phyloP scores from a whole-genome alignment of 441 rosid species.

The Cnidoscolus chayamansa region DNA sequence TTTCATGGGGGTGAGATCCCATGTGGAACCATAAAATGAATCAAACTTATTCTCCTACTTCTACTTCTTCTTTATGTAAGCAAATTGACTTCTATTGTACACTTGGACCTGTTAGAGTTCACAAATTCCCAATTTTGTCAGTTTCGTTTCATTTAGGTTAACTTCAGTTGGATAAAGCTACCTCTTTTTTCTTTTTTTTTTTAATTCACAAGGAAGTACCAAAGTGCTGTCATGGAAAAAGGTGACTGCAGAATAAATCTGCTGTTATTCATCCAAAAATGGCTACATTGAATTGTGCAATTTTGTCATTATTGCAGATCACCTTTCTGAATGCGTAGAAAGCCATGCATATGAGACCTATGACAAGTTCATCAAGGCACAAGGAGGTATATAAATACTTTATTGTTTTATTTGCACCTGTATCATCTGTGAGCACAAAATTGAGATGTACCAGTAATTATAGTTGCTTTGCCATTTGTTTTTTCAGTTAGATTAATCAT shows the following conservation, averaged over 20 bases:
- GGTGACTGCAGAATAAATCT: slow-evolving; percentile 1
- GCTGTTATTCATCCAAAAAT: neutral
- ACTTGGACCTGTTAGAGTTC: neutral
- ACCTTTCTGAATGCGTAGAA: slow-evolving; percentile 94
- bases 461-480: neutral
- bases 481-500: neutral
- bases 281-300: slow-evolving; percentile 8
- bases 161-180: neutral
- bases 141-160: neutral
- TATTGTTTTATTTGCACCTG: neutral
- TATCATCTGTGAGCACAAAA: neutral
- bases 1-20: neutral
- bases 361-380: slow-evolving; percentile 81
- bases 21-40: neutral
- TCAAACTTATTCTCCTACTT: neutral
- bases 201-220: neutral
- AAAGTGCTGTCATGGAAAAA: neutral
- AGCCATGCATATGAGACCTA: slow-evolving; percentile 85
- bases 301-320: slow-evolving; percentile 52
- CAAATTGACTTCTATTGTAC: neutral
- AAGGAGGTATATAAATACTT: slow-evolving; percentile 50
- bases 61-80: neutral
- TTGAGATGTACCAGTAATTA: neutral
- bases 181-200: neutral
- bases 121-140: neutral